A percentile compares a stretch with the other conserved stretches of the same genome.
Conservation (phyloP, 2,329 filamentous ascomycete species). For the Sclerotinia minor region DNA sequence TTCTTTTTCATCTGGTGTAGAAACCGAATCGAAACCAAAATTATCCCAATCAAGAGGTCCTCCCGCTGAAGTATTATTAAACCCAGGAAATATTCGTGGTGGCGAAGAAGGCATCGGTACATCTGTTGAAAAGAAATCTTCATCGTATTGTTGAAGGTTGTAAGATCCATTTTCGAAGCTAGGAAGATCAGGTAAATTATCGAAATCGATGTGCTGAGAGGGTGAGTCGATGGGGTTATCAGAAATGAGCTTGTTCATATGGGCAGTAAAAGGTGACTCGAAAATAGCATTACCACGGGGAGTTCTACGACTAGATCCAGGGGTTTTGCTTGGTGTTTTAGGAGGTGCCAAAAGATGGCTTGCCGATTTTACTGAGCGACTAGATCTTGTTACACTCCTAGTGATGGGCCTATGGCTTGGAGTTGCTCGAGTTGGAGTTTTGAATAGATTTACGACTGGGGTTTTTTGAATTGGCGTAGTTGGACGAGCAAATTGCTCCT, state of each 20-base stretch:
- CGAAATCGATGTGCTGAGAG: constrained; percentile 41
- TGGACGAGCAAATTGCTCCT: constrained; percentile 40
- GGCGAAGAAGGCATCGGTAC: constrained; percentile 49
- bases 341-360: constrained; percentile 33
- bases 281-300: constrained; percentile 35
- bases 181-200: constrained; percentile 40
- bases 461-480: constrained; percentile 37
- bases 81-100: constrained; percentile 43
- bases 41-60: constrained; percentile 18
- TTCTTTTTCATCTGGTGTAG: background rate
- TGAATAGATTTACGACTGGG: constrained; percentile 37
- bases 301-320: constrained; percentile 36
- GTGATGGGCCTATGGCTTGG: constrained; percentile 41
- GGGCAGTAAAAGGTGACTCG: constrained; percentile 43
- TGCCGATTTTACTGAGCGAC: constrained; percentile 38
- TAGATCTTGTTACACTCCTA: constrained; percentile 39
- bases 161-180: constrained; percentile 27
- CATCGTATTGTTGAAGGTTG: constrained; percentile 36
- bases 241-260: constrained; percentile 40
- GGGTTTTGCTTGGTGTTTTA: constrained; percentile 38
- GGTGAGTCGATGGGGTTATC: constrained; percentile 37
- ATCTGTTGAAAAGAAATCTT: constrained; percentile 48
- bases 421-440: constrained; percentile 41
- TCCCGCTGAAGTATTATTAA: constrained; percentile 6
- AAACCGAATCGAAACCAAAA: constrained; percentile 7